phyloP scores from a whole-genome alignment of 2,329 filamentous ascomycete genomes.

The Nemania sp. region DNA sequence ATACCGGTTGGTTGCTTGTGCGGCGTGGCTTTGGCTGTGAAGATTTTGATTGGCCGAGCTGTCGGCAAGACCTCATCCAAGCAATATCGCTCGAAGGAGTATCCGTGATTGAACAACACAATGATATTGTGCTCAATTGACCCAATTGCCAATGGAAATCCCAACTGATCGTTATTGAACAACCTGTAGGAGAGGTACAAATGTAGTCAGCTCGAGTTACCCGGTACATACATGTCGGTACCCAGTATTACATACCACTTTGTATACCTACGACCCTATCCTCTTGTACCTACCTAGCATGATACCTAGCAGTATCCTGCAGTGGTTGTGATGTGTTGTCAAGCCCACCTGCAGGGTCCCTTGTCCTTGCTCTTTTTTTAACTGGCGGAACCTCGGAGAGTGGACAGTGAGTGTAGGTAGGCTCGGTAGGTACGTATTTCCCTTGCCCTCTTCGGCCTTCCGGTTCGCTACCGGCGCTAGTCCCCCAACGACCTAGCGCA shows the following conservation, averaged over 20 bases:
- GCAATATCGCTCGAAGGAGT: background rate
- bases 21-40: slow-evolving; percentile 2
- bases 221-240: too few species aligned
- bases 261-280: background rate
- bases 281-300: too few species aligned
- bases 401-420: too few species aligned
- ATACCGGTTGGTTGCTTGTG: slow-evolving; percentile 8
- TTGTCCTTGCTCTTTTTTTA: slow-evolving; percentile 15
- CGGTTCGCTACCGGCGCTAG: slow-evolving; percentile 27
- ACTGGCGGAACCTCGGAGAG: too few species aligned
- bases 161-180: background rate
- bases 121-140: background rate
- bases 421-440: too few species aligned
- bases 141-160: slow-evolving; percentile 1
- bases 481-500: slow-evolving; percentile 6
- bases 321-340: slow-evolving; percentile 25
- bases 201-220: too few species aligned
- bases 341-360: slow-evolving; percentile 23
- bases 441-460: slow-evolving; percentile 3
- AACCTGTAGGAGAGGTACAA: background rate
- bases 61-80: background rate
- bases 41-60: slow-evolving; percentile 15
- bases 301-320: background rate
- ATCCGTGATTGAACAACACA: background rate
- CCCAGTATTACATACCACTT: too few species aligned